These are phyloP conservation scores for Penicillium alfredii DNA, from an alignment of 495 filamentous ascomycete species.

Conservation along the genomic window DNA sequence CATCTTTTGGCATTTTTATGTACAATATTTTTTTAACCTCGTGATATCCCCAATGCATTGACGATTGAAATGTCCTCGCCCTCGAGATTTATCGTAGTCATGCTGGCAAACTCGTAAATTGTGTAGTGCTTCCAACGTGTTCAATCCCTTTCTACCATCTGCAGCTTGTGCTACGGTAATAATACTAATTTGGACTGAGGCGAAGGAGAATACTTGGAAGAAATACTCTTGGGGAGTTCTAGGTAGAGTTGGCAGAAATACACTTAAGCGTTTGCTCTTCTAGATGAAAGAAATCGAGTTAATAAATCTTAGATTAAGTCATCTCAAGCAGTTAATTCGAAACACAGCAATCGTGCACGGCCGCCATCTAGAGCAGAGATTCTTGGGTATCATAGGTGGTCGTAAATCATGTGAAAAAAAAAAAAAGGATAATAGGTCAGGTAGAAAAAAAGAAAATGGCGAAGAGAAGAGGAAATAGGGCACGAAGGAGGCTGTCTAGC, in stretches of 20 bases:
- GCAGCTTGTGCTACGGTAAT: too few relatives aligned
- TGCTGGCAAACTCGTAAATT: neutral
- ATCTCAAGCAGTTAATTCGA: neutral
- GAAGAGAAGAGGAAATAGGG: neutral
- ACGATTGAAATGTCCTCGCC: conserved; percentile 7
- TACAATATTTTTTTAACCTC: conserved; percentile 20
- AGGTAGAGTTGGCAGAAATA: too few relatives aligned
- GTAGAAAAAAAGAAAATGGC: neutral
- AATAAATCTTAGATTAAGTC: too few relatives aligned
- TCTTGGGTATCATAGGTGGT: conserved; percentile 31
- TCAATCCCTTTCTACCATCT: too few relatives aligned
- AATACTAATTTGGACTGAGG: too few relatives aligned
- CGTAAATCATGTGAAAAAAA: conserved; percentile 18
- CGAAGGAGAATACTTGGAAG: too few relatives aligned
- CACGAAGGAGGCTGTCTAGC: too few relatives aligned
- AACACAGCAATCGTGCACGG: conserved; percentile 3
- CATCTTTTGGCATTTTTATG: conserved; percentile 7
- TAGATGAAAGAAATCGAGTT: too few relatives aligned
- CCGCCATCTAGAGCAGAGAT: conserved; percentile 12
- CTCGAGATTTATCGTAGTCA: neutral
- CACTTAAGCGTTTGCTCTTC: too few relatives aligned
- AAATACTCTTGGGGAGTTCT: too few relatives aligned
- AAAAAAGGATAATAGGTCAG: conserved; percentile 1
- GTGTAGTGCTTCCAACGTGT: too few relatives aligned
- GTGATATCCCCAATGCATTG: conserved; percentile 31